Evolutionary conservation across 2,329 filamentous ascomycete genomes (phyloP).

Genomic region (Cercospora sojina): DNA sequence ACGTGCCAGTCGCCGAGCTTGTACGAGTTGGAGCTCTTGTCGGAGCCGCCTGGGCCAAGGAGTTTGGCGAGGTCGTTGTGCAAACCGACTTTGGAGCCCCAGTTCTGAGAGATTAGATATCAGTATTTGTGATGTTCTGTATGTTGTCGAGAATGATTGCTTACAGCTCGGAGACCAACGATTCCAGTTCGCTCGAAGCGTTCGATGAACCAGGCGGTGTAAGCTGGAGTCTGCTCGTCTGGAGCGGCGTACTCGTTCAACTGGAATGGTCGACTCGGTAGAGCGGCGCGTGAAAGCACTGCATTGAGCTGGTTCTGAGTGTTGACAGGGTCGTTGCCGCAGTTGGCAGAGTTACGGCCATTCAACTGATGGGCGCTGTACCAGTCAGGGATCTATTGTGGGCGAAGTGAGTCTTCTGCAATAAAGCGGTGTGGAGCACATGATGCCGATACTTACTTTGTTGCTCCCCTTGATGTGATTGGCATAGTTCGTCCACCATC

Average conservation of each 20-base stretch:
- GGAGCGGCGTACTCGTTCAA: background rate
- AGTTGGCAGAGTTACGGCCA: background rate
- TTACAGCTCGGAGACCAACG: background rate
- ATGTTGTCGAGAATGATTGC: background rate
- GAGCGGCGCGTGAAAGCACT: background rate
- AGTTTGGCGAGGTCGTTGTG: constrained; percentile 5
- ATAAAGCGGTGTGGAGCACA: too few relatives aligned
- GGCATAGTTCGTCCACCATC: background rate
- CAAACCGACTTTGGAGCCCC: background rate
- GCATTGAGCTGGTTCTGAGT: background rate
- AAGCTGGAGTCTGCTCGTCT: background rate
- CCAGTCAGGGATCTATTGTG: background rate
- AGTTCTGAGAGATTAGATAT: background rate
- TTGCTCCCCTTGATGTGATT: constrained; percentile 2
- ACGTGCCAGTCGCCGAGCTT: constrained; percentile 2
- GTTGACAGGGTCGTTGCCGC: constrained; percentile 2
- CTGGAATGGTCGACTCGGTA: background rate
- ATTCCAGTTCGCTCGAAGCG: background rate
- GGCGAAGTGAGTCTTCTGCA: background rate
- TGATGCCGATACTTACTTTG: background rate
- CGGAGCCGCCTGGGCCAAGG: background rate
- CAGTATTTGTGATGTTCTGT: background rate
- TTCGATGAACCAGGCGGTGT: constrained; percentile 3
- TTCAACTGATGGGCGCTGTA: background rate
- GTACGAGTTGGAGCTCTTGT: background rate